Conservation (phyloP, 192 early-diverging fungal genomes). For the Anaeromyces robustus region DNA sequence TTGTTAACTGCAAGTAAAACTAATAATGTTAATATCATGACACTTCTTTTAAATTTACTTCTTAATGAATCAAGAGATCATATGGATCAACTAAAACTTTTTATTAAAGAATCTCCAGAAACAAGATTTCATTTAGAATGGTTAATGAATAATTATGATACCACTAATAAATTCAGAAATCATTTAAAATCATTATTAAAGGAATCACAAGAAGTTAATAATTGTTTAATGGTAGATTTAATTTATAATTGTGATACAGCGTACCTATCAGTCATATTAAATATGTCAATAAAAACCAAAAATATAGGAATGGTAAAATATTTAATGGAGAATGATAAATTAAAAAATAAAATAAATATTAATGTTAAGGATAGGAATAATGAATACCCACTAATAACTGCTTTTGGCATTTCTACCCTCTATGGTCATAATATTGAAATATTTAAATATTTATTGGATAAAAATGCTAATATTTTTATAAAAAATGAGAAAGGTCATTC, state of each 20-base stretch:
- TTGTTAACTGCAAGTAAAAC: background rate
- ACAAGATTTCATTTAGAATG: too few relatives aligned
- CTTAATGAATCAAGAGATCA: background rate
- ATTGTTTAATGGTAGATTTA: background rate
- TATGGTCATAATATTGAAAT: background rate
- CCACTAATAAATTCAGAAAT: too few relatives aligned
- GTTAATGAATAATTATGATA: too few relatives aligned
- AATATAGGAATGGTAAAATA: background rate
- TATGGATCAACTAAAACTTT: background rate
- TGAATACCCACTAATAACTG: background rate
- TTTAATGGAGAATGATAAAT: background rate
- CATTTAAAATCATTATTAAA: background rate
- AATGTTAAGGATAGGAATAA: background rate
- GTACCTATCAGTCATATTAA: background rate
- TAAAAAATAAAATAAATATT: background rate
- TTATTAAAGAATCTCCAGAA: background rate
- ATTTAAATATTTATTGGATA: background rate
- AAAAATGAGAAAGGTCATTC: too few relatives aligned
- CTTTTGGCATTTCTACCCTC: background rate
- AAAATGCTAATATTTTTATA: background rate
- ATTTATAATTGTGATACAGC: background rate
- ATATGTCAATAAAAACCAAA: background rate
- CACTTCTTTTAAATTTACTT: background rate
- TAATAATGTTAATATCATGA: background rate
- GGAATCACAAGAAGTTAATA: background rate